phyloP scores from a whole-genome alignment of 208 protist species.

The Crithidia bombi region DNA sequence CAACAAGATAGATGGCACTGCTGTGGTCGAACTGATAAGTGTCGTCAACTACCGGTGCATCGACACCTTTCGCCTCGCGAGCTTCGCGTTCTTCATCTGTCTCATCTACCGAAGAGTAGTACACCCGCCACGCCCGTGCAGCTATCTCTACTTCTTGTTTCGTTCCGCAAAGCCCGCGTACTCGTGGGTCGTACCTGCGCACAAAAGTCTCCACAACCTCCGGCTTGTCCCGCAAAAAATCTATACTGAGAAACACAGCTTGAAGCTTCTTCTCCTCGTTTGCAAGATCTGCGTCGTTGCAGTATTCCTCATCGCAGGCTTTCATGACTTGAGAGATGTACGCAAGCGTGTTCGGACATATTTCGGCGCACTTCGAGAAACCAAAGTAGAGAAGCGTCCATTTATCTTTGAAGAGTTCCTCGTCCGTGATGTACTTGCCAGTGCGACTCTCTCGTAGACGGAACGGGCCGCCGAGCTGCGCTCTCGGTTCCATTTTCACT shows the following conservation, averaged over 20 bases:
- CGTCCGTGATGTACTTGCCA: constrained; percentile 66
- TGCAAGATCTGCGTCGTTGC: constrained; percentile 33
- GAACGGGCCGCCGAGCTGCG: constrained; percentile 80
- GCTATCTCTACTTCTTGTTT: constrained; percentile 56
- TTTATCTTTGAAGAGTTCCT: constrained; percentile 71
- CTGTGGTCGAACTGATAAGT: constrained; percentile 90
- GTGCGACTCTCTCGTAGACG: constrained; percentile 58
- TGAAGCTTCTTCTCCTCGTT: constrained; percentile 60
- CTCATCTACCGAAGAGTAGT: constrained; percentile 86
- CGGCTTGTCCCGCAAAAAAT: constrained; percentile 79
- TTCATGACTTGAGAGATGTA: constrained; percentile 77
- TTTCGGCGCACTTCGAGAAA: constrained; percentile 87
- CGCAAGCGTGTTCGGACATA: constrained; percentile 75
- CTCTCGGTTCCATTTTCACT: constrained; percentile 45
- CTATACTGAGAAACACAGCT: constrained; percentile 77
- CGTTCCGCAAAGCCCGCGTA: constrained; percentile 69
- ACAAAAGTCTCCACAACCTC: constrained; percentile 72
- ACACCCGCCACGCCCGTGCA: constrained; percentile 75
- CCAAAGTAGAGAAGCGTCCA: constrained; percentile 91
- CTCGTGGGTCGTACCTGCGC: constrained; percentile 55
- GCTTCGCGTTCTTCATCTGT: constrained; percentile 70
- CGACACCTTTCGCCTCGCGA: constrained; percentile 65
- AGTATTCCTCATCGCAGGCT: constrained; percentile 46
- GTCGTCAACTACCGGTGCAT: constrained; percentile 62
- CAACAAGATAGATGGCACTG: constrained; percentile 85